Evolutionary conservation across 495 filamentous ascomycete species (phyloP).

Genomic region (Aspergillus carlsbadensis): DNA sequence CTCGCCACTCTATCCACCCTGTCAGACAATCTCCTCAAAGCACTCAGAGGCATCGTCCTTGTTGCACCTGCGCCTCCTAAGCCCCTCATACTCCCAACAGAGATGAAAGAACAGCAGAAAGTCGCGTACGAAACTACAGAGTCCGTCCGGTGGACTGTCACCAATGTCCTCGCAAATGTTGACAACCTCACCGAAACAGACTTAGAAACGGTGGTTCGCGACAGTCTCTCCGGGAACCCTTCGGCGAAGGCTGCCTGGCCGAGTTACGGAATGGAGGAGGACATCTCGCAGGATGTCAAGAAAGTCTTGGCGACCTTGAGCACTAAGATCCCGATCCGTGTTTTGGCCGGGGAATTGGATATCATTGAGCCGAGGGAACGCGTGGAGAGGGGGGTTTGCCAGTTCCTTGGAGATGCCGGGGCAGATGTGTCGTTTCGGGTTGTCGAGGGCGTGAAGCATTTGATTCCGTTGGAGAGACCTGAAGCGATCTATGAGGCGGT

Average conservation of each 20-base stretch:
- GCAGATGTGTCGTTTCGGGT: slow-evolving; percentile 9
- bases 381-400: slow-evolving; percentile 27
- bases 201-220: slow-evolving; percentile 23
- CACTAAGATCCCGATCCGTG: slow-evolving; percentile 10
- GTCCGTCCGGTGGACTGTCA: slow-evolving; percentile 30
- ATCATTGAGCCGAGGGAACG: slow-evolving; percentile 35
- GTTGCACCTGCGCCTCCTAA: slow-evolving; percentile 36
- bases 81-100: slow-evolving; percentile 28
- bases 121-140: slow-evolving; percentile 31
- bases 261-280: slow-evolving; percentile 39
- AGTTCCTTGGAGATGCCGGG: slow-evolving; percentile 16
- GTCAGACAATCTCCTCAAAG: not conserved
- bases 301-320: not conserved
- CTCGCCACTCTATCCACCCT: slow-evolving; percentile 25
- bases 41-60: slow-evolving; percentile 34
- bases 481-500: slow-evolving; percentile 3
- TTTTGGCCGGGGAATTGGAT: slow-evolving; percentile 34
- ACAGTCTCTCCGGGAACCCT: slow-evolving; percentile 31
- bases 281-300: slow-evolving; percentile 26
- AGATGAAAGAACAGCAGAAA: slow-evolving; percentile 38
- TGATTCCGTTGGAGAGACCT: slow-evolving; percentile 19
- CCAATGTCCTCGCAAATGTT: slow-evolving; percentile 35
- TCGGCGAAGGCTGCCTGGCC: slow-evolving; percentile 40
- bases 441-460: slow-evolving; percentile 16
- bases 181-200: slow-evolving; percentile 18